A percentile compares a stretch with the other conserved stretches of the same genome.
phyloP scores from a whole-genome alignment of 148 eudicot genomes.

The Fagopyrum tataricum region DNA sequence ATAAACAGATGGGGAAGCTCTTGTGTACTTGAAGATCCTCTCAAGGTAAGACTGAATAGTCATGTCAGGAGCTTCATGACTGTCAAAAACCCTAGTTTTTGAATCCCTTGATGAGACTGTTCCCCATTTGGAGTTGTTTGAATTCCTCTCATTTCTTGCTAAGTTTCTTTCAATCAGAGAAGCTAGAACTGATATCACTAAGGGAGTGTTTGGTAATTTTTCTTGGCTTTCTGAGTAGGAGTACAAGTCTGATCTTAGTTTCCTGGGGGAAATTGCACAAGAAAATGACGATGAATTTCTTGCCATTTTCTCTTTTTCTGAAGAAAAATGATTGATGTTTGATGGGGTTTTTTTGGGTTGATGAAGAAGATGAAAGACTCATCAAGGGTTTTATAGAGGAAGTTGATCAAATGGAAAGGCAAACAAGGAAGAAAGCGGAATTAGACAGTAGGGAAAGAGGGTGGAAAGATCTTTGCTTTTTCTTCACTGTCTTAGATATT shows the following conservation, averaged over 20 bases:
- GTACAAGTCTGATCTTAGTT: constrained; percentile 63
- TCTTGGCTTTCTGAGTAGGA: constrained; percentile 50
- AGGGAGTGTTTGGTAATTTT: constrained; percentile 42
- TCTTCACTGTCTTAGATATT: too few species aligned
- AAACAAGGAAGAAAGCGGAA: neutral
- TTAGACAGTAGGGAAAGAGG: constrained; percentile 5
- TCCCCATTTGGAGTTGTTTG: constrained; percentile 31
- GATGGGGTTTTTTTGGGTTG: neutral
- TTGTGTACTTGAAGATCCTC: constrained; percentile 80
- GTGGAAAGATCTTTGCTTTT: neutral
- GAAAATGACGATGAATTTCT: constrained; percentile 12
- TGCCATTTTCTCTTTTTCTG: constrained; percentile 17
- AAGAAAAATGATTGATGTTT: neutral
- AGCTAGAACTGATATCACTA: constrained; percentile 86
- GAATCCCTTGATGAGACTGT: constrained; percentile 24
- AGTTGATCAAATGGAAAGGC: constrained; percentile 6
- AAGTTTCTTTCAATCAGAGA: constrained; percentile 75
- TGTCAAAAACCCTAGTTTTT: constrained; percentile 50
- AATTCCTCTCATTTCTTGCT: constrained; percentile 60
- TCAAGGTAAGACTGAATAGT: constrained; percentile 74
- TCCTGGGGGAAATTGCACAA: constrained; percentile 65
- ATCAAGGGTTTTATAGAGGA: neutral
- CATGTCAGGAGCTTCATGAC: constrained; percentile 83
- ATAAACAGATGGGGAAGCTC: constrained; percentile 75
- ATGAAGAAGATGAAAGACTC: constrained; percentile 10